Base-by-base conservation (phyloP, 2,329 filamentous ascomycete genomes). In the Xylariaceae sp. region DNA sequence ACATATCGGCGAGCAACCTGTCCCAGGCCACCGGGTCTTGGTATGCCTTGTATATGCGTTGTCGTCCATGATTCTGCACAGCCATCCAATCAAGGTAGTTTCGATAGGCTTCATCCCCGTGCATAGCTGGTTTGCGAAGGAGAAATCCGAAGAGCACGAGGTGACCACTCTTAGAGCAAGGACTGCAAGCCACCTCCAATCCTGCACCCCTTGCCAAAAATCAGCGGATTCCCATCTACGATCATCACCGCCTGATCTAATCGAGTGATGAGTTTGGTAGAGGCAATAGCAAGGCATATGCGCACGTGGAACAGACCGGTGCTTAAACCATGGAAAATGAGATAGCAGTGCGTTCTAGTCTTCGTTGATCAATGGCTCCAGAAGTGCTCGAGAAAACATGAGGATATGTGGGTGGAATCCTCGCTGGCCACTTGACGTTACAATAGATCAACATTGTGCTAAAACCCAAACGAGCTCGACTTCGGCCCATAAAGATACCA, bases 1-100 rank as follows among this genome's bases (percentile, higher is more conserved):
- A 63, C 39, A 66, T 63, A 48, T 69, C 65, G 56, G 64, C 53
- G 23, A 61, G 55, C 47, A 68, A 62, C 49, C 52, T 63, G 34
- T 57, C 59, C 52, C 61, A 57, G 3, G 61, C 59, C 2, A 51
- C 55, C 6, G 66, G 64, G 51, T 71, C 66, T 64, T 58, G 66
- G 13, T 45, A 53, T 4, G 65, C 66, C 51, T 60, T 64, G 11
- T 51, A 10, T 35, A 69, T 56, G 58, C 64, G 66, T 11, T 50
- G 37, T 49, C 64, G 62, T 8, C 64, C 60, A 23, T 50, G 41
- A 23, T 56, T 47, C 47, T 67, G 63, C 55, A 62, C 63, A 23
- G 49, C 44, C 50, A 52, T 59, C 62, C 65, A 68, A 48, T 64
- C 62, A 30, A 47, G 30, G 15, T 50, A 55, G 5, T 53, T 39